These are phyloP conservation scores for Malassezia japonica DNA, from an alignment of 1,284 basidiomycete genomes.

Conservation along the genomic window DNA sequence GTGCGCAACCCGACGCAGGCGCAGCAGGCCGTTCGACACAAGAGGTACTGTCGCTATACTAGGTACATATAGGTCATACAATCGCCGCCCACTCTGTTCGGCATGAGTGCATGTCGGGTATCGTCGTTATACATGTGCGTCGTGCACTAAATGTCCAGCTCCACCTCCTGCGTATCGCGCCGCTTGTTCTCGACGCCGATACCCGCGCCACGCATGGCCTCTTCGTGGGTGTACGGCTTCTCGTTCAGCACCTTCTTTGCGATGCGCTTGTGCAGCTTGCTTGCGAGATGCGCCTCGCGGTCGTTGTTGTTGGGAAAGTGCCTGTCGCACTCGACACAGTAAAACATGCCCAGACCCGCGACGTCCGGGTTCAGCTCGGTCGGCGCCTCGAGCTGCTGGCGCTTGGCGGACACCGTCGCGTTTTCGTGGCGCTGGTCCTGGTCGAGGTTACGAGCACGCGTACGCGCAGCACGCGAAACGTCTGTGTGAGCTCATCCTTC, in stretches of 20 bases:
- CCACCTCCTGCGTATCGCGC: constrained; percentile 16
- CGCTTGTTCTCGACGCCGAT: constrained; percentile 43
- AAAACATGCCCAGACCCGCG: constrained; percentile 47
- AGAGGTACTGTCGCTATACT: too few species aligned
- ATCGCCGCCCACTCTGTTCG: too few species aligned
- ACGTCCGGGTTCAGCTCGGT: constrained; percentile 41
- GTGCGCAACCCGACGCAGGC: too few species aligned
- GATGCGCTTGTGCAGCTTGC: constrained; percentile 44
- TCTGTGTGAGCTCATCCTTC: constrained; percentile 20
- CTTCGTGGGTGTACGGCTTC: constrained; percentile 42
- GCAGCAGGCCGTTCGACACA: too few species aligned
- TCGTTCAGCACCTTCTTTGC: constrained; percentile 42
- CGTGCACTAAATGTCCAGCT: constrained; percentile 1
- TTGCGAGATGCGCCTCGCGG: constrained; percentile 34
- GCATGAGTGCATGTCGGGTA: too few species aligned
- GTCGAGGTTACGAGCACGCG: constrained; percentile 44
- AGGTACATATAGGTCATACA: too few species aligned
- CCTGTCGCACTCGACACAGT: constrained; percentile 47
- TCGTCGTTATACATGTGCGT: too few species aligned
- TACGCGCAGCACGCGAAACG: constrained; percentile 41
- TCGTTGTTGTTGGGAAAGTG: constrained; percentile 41
- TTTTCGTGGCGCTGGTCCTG: constrained; percentile 43
- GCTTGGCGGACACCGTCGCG: constrained; percentile 31
- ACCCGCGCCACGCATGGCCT: constrained; percentile 37
- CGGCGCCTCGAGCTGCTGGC: constrained; percentile 33